Evolutionary conservation across 208 protist genomes (phyloP), one percentile per base, ranked within the genome.

Genomic region (Crithidia sp.): DNA sequence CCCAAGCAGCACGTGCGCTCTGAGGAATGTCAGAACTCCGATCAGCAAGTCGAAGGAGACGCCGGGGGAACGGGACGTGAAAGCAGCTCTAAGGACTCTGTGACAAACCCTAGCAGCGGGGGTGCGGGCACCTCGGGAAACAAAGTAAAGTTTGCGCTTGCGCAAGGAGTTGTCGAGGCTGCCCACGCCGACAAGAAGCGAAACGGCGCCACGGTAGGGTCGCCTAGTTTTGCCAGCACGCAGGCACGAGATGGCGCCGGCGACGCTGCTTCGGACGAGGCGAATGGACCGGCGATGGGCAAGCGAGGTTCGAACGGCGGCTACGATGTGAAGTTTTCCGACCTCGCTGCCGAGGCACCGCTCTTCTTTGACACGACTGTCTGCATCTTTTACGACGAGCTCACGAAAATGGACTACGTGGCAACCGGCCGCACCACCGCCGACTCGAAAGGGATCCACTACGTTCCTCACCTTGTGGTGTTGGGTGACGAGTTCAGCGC

Each of bases 281-380:
- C 17, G 17, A 37, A 6, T 9, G 59, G 36, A 45, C 40, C 64
- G 17, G 36, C 58, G 14, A 12, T 54, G 16, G 69, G 45, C 14
- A 39, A 19, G 19, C 17, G 43, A 16, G 63, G 44, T 4, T 59
- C 63, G 7, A 67, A 45, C 37, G 52, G 39, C 2, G 68, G 66
- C 16, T 41, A 37, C 57, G 59, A 76, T 16, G 60, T 17, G 2
- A 39, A 37, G 45, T 39, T 55, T 12, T 37, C 40, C 40, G 62
- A 75, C 56, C 36, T 64, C 13, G 56, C 52, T 10, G 47, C 44
- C 1, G 71, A 57, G 8, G 76, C 76, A 17, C 85, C 85, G 7
- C 77, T 86, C 14, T 95, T 95, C 56, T 93, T 95, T 67, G 90
- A 95, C 72, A 95, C 86, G 16, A 82, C 83, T 7, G 90, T 82